Base-by-base conservation (phyloP, 2,329 filamentous ascomycete species). In the Hymenotorrendiella dingleyae region DNA sequence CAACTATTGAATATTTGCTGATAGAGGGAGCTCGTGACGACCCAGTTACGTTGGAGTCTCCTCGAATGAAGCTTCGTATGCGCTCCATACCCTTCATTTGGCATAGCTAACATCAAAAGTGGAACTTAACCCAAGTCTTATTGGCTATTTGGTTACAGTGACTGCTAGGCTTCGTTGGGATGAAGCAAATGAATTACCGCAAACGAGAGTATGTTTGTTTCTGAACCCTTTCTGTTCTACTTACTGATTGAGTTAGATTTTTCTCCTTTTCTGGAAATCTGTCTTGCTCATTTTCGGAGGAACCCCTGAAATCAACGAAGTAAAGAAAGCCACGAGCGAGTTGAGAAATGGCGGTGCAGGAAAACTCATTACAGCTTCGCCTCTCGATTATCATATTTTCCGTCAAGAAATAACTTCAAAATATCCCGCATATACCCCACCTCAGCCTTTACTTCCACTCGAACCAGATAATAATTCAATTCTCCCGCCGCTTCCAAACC, bases 341-440 rank as follows among this genome's bases (percentile, higher is more conserved):
- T 55, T 63, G 4, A 60, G 63, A 10, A 69, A 73, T 21, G 69
- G 60, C 1, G 62, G 74, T 19, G 73, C 76, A 27, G 75, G 74
- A 46, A 80, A 81, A 54, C 71, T 86, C 33, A 91, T 98, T 47
- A 94, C 86, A 1, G 91, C 93, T 4, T 96, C 91, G 1, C 93
- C 93, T 4, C 69, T 98, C 9, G 93, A 98, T 59, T 98, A 98
- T 60, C 91, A 98, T 61, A 76, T 90, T 17, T 98, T 98, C 60
- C 83, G 93, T 26, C 91, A 96, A 62, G 93, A 98, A 62, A 91
- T 98, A 45, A 94, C 85, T 12, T 96, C 91, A 2, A 98, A 98
- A 66, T 98, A 98, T 62, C 93, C 93, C 9, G 86, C 93, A 3
- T 98, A 98, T 62, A 84, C 94, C 45, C 90, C 93, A 2, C 93